A percentile compares a stretch with the other conserved stretches of the same genome.
Conservation (phyloP, 345 rosid species). For the Chamaenerion angustifolium region DNA sequence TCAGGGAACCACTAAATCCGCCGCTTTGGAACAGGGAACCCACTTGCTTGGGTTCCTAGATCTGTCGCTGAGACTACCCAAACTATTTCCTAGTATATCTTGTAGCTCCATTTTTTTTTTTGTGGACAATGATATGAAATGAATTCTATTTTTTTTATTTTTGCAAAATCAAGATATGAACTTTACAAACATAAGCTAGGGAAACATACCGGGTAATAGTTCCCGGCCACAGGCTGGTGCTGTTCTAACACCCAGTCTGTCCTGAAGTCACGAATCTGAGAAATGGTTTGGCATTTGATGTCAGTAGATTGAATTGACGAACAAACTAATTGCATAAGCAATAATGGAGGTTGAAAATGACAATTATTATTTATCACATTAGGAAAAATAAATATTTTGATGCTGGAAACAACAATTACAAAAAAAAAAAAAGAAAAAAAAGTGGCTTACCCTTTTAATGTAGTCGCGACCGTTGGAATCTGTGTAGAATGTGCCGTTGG, state of each 20-base stretch:
- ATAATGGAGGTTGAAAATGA: too few species aligned
- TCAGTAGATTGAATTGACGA: too few species aligned
- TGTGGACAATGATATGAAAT: neutral
- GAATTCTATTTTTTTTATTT: neutral
- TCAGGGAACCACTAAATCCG: too few species aligned
- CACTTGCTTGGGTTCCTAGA: too few species aligned
- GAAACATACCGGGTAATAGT: slow-evolving; percentile 73
- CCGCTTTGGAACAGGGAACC: too few species aligned
- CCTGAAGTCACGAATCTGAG: slow-evolving; percentile 70
- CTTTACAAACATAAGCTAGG: neutral
- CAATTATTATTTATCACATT: neutral
- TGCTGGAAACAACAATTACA: neutral
- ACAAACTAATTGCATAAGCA: too few species aligned
- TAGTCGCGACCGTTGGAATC: slow-evolving; percentile 96
- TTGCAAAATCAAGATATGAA: neutral
- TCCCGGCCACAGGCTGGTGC: slow-evolving; percentile 81
- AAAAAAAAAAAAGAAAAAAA: neutral
- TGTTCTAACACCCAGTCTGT: slow-evolving; percentile 81
- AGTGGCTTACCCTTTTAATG: slow-evolving; percentile 57
- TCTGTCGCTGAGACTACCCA: neutral
- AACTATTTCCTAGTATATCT: too few species aligned
- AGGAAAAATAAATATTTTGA: neutral
- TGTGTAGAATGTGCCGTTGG: slow-evolving; percentile 70
- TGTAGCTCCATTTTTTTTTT: too few species aligned
- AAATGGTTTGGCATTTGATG: slow-evolving; percentile 7